These are phyloP conservation scores for Hypoxylon sp. DNA, from an alignment of 2,329 filamentous ascomycete genomes.

Conservation along the genomic window DNA sequence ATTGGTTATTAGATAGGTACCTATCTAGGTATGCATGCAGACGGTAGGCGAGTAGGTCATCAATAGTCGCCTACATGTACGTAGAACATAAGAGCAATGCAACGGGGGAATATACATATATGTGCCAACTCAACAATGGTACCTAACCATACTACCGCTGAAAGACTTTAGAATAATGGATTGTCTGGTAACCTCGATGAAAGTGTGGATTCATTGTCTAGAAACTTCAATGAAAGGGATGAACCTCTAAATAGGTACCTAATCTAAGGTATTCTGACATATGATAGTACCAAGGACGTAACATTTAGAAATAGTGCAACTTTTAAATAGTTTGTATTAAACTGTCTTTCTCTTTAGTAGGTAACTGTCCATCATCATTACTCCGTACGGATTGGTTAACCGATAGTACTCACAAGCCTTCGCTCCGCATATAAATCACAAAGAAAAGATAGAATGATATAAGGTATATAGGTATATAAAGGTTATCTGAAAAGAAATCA, in stretches of 20 bases:
- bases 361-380: not conserved
- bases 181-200: not conserved
- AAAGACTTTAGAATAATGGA: not conserved
- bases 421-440: not conserved
- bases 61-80: not conserved
- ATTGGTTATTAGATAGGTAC: not conserved
- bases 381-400: not conserved
- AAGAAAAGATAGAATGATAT: not conserved
- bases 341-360: no score
- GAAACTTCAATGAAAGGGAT: not conserved
- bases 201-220: not conserved
- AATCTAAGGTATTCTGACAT: not conserved
- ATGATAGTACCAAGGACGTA: not conserved
- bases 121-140: not conserved
- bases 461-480: slow-evolving; percentile 9
- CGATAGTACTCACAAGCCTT: not conserved
- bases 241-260: not conserved
- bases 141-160: not conserved
- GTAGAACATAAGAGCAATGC: not conserved
- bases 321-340: not conserved
- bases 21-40: not conserved
- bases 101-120: not conserved
- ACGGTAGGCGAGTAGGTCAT: not conserved
- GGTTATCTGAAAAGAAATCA: slow-evolving; percentile 21
- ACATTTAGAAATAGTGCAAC: not conserved